A percentile compares a stretch with the other conserved stretches of the same genome.
phyloP scores from a whole-genome alignment of 2,329 filamentous ascomycete species.

The Diatrype stigma region DNA sequence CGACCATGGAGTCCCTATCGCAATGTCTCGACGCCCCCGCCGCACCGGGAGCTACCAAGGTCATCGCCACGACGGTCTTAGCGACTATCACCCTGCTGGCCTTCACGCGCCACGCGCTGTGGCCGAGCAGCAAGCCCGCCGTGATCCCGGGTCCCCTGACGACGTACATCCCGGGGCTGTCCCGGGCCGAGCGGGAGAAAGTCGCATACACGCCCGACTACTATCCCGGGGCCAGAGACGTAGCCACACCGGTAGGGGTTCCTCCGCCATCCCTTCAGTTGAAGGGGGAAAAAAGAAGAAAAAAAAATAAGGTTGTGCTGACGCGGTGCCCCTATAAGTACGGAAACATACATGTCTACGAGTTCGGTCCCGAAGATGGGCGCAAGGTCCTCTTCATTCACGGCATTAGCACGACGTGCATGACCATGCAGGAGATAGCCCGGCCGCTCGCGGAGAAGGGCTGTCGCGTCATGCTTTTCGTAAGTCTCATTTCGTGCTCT shows the following conservation, averaged over 20 bases:
- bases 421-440: slow-evolving; percentile 66
- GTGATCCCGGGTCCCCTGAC: slow-evolving; percentile 42
- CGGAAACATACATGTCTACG: slow-evolving; percentile 73
- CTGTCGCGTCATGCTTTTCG: slow-evolving; percentile 77
- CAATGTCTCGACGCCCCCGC: slow-evolving; percentile 17
- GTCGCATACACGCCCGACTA: slow-evolving; percentile 61
- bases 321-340: slow-evolving; percentile 46
- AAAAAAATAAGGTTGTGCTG: too few relatives aligned
- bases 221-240: slow-evolving; percentile 69
- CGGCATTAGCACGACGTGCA: slow-evolving; percentile 78
- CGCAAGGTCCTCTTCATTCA: slow-evolving; percentile 74
- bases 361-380: slow-evolving; percentile 73
- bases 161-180: slow-evolving; percentile 33
- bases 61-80: slow-evolving; percentile 37
- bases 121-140: slow-evolving; percentile 33
- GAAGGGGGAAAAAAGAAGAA: too few relatives aligned
- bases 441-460: slow-evolving; percentile 62
- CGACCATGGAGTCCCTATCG: slow-evolving; percentile 26
- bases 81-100: slow-evolving; percentile 37
- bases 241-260: slow-evolving; percentile 60
- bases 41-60: slow-evolving; percentile 24
- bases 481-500: slow-evolving; percentile 27
- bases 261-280: not conserved
- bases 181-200: slow-evolving; percentile 31
- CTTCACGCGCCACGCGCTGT: slow-evolving; percentile 32